A percentile compares a stretch with the other conserved stretches of the same genome.
phyloP scores from a whole-genome alignment of 1,139 yeast genomes.

The Nakaseomyces bracarensis region DNA sequence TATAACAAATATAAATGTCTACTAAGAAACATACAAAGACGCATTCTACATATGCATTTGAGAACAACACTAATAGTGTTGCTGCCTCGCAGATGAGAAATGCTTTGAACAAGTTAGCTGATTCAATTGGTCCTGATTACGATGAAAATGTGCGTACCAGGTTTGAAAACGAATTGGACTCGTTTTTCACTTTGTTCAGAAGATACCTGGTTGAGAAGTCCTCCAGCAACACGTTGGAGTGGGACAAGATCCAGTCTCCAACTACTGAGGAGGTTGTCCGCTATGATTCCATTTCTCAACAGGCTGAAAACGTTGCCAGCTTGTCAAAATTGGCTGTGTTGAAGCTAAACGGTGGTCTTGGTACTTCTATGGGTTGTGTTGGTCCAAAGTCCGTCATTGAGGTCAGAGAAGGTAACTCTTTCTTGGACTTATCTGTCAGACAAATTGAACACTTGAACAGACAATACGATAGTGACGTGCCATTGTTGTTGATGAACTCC shows the following conservation, averaged over 20 bases:
- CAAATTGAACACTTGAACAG: conserved; percentile 95
- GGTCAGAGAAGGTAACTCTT: conserved; percentile 96
- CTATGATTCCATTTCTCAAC: conserved; percentile 43
- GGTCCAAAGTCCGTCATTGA: conserved; percentile 98
- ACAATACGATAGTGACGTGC: conserved; percentile 86
- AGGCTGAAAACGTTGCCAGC: conserved; percentile 37
- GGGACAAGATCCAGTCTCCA: conserved; percentile 96
- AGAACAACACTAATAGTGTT: conserved; percentile 88
- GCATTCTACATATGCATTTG: conserved; percentile 72
- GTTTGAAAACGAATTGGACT: conserved; percentile 91
- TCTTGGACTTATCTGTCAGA: conserved; percentile 88
- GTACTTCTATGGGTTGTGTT: conserved; percentile 99
- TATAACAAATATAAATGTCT: conserved; percentile 4
- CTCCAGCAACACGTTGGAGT: conserved; percentile 71
- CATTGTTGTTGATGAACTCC: conserved; percentile 93
- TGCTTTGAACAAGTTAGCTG: conserved; percentile 82
- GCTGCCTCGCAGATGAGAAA: conserved; percentile 98
- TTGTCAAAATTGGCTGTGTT: conserved; percentile 85
- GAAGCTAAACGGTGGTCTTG: conserved; percentile 95
- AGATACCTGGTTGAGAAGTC: conserved; percentile 88
- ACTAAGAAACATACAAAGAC: conserved; percentile 62
- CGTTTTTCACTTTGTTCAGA: conserved; percentile 87
- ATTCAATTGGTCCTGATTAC: conserved; percentile 54
- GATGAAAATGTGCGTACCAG: conserved; percentile 47
- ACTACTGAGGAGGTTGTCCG: conserved; percentile 78